Conservation (phyloP, 108 stramenopile genomes). For the Fistulifera pelliculosa region DNA sequence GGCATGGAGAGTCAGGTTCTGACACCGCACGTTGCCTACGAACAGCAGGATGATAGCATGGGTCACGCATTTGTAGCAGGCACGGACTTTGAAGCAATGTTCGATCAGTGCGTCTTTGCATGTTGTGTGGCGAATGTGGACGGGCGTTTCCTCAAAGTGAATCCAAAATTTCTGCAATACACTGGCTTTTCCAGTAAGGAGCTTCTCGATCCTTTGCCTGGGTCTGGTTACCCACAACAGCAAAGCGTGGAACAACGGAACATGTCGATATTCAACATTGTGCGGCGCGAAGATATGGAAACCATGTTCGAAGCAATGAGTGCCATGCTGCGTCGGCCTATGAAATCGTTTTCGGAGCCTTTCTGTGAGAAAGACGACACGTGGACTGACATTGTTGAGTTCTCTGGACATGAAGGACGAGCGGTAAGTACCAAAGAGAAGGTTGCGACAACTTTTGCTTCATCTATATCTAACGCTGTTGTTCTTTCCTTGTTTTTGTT, state of each 20-base stretch:
- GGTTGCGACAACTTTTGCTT: slow-evolving; percentile 5
- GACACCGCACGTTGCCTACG: slow-evolving; percentile 6
- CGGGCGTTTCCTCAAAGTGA: slow-evolving; percentile 74
- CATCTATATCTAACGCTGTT: slow-evolving; percentile 1
- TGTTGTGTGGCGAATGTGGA: slow-evolving; percentile 67
- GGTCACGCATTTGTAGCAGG: slow-evolving; percentile 43
- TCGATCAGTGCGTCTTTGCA: slow-evolving; percentile 45
- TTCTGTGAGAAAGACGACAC: neutral
- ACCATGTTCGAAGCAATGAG: slow-evolving; percentile 67
- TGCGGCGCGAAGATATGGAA: slow-evolving; percentile 73
- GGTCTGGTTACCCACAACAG: slow-evolving; percentile 3
- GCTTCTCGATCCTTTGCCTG: slow-evolving; percentile 15
- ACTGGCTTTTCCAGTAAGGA: slow-evolving; percentile 36
- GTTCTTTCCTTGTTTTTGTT: no score
- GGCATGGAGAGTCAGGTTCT: neutral
- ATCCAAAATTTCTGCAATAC: slow-evolving; percentile 47
- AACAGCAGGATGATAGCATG: slow-evolving; percentile 25
- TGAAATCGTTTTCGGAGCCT: no score
- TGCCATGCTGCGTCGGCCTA: slow-evolving; percentile 40
- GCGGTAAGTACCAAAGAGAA: slow-evolving; percentile 24
- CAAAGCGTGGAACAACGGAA: slow-evolving; percentile 17
- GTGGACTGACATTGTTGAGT: neutral
- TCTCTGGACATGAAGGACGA: neutral
- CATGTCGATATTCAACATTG: slow-evolving; percentile 67
- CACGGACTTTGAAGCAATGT: slow-evolving; percentile 66